Percentiles rank a stretch among this genome's conserved stretches.
phyloP scores from a whole-genome alignment of 441 rosid species.

The Brassica hybrid region DNA sequence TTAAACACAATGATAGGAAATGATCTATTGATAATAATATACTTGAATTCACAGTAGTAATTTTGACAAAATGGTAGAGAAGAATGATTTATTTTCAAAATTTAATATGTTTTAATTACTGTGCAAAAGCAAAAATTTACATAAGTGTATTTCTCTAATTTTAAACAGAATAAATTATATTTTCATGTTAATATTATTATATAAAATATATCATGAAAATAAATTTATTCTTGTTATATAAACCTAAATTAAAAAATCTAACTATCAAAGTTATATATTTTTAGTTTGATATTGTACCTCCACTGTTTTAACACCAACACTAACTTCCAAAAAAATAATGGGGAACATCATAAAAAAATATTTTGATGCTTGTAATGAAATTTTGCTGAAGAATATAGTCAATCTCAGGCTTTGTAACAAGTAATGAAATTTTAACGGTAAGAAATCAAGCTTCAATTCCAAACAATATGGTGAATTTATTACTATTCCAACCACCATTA shows the following conservation, averaged over 20 bases:
- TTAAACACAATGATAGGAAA: neutral
- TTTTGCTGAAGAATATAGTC: neutral
- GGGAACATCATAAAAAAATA: neutral
- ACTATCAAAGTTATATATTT: too few relatives aligned
- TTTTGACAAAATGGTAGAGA: neutral
- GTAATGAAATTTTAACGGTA: neutral
- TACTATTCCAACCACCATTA: neutral
- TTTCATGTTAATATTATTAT: neutral
- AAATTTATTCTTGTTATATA: too few relatives aligned
- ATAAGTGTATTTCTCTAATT: neutral
- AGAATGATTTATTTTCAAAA: neutral
- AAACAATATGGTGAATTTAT: neutral
- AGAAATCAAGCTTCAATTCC: neutral
- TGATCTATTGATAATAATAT: neutral
- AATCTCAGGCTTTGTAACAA: neutral
- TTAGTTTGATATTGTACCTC: neutral
- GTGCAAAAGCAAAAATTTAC: neutral
- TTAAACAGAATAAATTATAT: too few relatives aligned
- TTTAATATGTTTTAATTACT: too few relatives aligned
- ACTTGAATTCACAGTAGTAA: neutral
- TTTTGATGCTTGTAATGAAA: neutral
- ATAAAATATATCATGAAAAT: neutral
- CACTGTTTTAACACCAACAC: neutral
- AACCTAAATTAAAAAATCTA: neutral
- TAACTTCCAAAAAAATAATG: neutral